Percentiles rank a stretch among this genome's conserved stretches.
Conservation (phyloP, 352 stramenopile genomes). For the Globisporangium acanthophoron region DNA sequence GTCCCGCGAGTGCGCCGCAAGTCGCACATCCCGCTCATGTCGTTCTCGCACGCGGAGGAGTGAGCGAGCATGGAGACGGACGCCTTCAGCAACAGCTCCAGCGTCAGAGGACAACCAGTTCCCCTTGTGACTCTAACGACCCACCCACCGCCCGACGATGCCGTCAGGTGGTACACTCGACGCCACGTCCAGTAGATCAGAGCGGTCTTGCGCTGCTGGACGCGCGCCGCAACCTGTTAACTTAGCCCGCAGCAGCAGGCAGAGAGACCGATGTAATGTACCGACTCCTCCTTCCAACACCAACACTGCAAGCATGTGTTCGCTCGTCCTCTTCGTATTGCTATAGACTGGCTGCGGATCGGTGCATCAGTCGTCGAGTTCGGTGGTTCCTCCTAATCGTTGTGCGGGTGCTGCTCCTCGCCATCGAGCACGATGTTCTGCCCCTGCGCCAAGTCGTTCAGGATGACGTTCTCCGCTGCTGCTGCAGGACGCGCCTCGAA, state of each 20-base stretch:
- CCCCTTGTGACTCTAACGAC: too few species aligned
- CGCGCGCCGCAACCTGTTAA: neutral
- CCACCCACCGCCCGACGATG: neutral
- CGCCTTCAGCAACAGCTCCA: neutral
- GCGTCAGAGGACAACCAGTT: too few species aligned
- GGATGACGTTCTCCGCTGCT: conserved; percentile 38
- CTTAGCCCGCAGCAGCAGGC: neutral
- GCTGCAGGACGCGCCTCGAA: conserved; percentile 49
- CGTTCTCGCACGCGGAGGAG: conserved; percentile 21
- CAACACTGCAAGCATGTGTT: too few species aligned
- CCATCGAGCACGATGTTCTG: conserved; percentile 21
- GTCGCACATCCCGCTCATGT: conserved; percentile 58
- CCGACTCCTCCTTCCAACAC: too few species aligned
- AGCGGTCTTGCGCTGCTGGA: too few species aligned
- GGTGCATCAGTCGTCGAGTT: too few species aligned
- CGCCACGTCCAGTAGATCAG: too few species aligned
- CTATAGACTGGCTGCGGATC: too few species aligned
- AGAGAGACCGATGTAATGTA: neutral
- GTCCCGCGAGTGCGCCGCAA: conserved; percentile 44
- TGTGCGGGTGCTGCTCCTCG: conserved; percentile 35
- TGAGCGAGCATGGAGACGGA: conserved; percentile 9
- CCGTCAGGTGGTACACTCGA: neutral
- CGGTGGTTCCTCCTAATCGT: conserved; percentile 21
- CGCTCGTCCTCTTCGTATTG: too few species aligned
- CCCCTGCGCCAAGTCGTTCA: conserved; percentile 18